Evolutionary conservation across 73 alveolate genomes (phyloP).

Genomic region (Halteria grandinella): DNA sequence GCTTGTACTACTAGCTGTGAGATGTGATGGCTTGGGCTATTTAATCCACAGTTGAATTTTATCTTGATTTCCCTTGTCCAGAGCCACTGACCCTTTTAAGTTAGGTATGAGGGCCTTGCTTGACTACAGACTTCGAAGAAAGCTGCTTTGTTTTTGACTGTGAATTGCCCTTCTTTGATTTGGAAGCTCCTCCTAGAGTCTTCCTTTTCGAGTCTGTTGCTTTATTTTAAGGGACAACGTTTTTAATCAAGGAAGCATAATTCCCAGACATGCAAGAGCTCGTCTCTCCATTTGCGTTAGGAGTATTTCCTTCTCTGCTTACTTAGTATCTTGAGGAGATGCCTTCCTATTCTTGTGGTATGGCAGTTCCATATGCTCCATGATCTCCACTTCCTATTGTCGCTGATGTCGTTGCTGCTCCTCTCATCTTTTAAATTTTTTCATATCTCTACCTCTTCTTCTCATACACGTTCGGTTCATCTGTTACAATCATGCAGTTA

Average conservation of each 20-base stretch:
- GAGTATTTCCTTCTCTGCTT: constrained; percentile 20
- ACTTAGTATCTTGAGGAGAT: background rate
- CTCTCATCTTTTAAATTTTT: constrained; percentile 41
- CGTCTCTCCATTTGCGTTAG: constrained; percentile 33
- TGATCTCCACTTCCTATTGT: too few relatives aligned
- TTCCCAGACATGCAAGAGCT: constrained; percentile 40
- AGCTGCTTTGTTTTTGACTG: background rate
- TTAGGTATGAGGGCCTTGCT: background rate
- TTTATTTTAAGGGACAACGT: background rate
- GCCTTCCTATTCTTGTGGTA: background rate
- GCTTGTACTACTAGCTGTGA: too few relatives aligned
- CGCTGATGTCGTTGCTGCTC: too few relatives aligned
- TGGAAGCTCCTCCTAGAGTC: background rate
- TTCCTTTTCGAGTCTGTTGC: background rate
- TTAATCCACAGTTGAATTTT: constrained; percentile 7
- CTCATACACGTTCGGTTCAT: constrained; percentile 48
- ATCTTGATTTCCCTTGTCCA: constrained; percentile 30
- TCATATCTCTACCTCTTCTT: constrained; percentile 49
- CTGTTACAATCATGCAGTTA: constrained; percentile 37
- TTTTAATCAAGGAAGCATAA: constrained; percentile 14
- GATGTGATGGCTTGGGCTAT: background rate
- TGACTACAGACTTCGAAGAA: constrained; percentile 24
- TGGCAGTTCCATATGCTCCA: background rate
- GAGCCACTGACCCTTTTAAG: background rate
- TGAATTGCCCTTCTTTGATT: background rate